Conservation (phyloP, 1,139 yeast genomes). For the Meyerozyma sp. region DNA sequence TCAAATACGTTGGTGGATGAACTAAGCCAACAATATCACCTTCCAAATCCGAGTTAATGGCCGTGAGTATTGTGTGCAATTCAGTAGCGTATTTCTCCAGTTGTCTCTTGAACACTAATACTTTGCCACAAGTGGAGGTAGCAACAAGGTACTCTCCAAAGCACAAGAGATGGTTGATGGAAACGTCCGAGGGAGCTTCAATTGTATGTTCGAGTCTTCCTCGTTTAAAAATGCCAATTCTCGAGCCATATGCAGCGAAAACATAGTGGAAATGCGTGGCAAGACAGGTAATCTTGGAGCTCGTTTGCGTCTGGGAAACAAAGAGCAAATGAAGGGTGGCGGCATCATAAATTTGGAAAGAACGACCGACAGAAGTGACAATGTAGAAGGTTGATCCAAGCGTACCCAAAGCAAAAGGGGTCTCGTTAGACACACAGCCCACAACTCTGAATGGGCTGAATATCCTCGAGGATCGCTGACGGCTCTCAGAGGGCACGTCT, state of each 20-base stretch:
- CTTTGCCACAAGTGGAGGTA: slow-evolving; percentile 42
- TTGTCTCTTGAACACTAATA: slow-evolving; percentile 62
- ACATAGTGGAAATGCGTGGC: slow-evolving; percentile 83
- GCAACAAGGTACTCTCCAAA: slow-evolving; percentile 82
- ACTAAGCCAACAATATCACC: slow-evolving; percentile 66
- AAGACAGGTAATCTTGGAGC: slow-evolving; percentile 62
- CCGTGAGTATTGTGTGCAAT: slow-evolving; percentile 56
- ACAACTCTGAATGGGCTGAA: slow-evolving; percentile 44
- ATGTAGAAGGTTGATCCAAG: slow-evolving; percentile 84
- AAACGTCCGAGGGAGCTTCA: slow-evolving; percentile 26
- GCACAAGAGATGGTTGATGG: slow-evolving; percentile 46
- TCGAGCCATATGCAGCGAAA: slow-evolving; percentile 68
- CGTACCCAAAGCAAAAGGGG: slow-evolving; percentile 84
- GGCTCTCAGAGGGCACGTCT: slow-evolving; percentile 5
- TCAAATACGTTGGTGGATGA: slow-evolving; percentile 90
- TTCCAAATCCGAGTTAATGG: slow-evolving; percentile 49
- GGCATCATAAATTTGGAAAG: slow-evolving; percentile 93
- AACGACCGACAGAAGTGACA: slow-evolving; percentile 83
- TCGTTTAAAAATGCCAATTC: slow-evolving; percentile 75
- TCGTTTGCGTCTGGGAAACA: slow-evolving; percentile 78
- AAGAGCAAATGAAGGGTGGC: slow-evolving; percentile 79
- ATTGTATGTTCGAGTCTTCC: slow-evolving; percentile 66
- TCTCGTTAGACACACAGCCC: slow-evolving; percentile 71
- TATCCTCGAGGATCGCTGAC: slow-evolving; percentile 40
- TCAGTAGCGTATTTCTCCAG: slow-evolving; percentile 53